These are phyloP conservation scores for Paramecium bursaria DNA, from an alignment of 73 alveolate species.

Conservation along the genomic window DNA sequence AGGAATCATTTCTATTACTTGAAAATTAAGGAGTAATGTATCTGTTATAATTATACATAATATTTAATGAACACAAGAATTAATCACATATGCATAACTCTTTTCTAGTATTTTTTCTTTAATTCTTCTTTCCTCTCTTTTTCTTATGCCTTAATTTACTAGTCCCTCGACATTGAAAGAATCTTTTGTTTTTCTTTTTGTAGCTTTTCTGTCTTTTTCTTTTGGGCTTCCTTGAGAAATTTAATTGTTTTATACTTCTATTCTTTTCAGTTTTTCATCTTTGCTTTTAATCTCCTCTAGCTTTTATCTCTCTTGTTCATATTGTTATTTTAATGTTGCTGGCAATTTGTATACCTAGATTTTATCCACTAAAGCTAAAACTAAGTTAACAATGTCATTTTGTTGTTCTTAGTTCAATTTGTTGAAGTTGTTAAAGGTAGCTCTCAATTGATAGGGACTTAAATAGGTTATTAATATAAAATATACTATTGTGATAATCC, in stretches of 20 bases:
- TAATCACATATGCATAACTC: conserved; percentile 37
- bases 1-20: background rate
- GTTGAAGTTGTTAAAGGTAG: background rate
- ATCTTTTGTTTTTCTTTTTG: conserved; percentile 39
- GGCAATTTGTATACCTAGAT: conserved; percentile 4
- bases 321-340: background rate
- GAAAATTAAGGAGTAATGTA: background rate
- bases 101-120: conserved; percentile 41
- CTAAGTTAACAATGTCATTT: background rate
- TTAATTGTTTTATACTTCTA: background rate
- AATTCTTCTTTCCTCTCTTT: conserved; percentile 58
- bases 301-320: conserved; percentile 44
- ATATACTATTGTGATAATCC: background rate
- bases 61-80: too few relatives aligned
- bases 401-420: background rate
- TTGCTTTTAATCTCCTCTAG: conserved; percentile 30
- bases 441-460: conserved; percentile 52
- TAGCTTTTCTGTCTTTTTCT: conserved; percentile 46
- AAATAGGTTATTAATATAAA: background rate
- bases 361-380: background rate
- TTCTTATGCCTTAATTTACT: conserved; percentile 28
- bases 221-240: conserved; percentile 20
- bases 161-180: background rate
- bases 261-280: conserved; percentile 56
- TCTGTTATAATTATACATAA: background rate